Evolutionary conservation across 1,284 basidiomycete genomes (phyloP), one percentile per base, ranked within the genome.

Genomic region (Coniferiporia weirii): DNA sequence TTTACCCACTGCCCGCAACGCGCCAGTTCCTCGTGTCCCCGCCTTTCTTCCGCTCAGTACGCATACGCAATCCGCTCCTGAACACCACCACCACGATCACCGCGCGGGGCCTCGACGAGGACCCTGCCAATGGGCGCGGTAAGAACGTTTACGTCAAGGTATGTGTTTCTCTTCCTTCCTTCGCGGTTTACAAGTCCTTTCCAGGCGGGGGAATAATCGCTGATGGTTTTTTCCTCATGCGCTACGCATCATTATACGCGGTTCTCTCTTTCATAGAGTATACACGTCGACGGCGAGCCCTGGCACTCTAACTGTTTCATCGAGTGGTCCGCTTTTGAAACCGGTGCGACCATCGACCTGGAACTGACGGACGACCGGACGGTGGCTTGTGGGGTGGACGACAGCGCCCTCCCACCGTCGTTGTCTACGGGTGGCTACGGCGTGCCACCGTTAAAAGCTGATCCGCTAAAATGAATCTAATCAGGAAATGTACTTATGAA

Each of bases 1-100:
- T 86, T 65, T 85, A 85, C 62, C 83, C 83, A 1, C 68, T 84
- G 2, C 83, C 84, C 0, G 81, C 80, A n/a, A 85, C 83, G 0
- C 71, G 72, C 15, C 82, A 85, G 64, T 72, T 80, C 65, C 75
- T 86, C 1, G 72, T 86, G 2, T 81, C 80, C 6, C 84, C 83
- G 1, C 82, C 84, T 0, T 84, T 76, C 70, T 85, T 85, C 74
- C 78, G 74, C 1, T 67, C 77, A 60, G 75, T 85, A 49, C 79
- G 81, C 0, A 82, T 85, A 71, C 76, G 69, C 63, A 86, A 85
- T 66, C 82, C 82, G 0, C 58, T 78, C 1, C 75, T 80, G 65
- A 77, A 79, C 20, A 78, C 73, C 2, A 84, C 79, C 0, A 84
- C 83, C 0, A 81, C 75, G 0, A 82, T 86, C 64, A 73, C 71